These are phyloP conservation scores for Monilinia aucupariae DNA, from an alignment of 2,329 filamentous ascomycete genomes.

Conservation along the genomic window DNA sequence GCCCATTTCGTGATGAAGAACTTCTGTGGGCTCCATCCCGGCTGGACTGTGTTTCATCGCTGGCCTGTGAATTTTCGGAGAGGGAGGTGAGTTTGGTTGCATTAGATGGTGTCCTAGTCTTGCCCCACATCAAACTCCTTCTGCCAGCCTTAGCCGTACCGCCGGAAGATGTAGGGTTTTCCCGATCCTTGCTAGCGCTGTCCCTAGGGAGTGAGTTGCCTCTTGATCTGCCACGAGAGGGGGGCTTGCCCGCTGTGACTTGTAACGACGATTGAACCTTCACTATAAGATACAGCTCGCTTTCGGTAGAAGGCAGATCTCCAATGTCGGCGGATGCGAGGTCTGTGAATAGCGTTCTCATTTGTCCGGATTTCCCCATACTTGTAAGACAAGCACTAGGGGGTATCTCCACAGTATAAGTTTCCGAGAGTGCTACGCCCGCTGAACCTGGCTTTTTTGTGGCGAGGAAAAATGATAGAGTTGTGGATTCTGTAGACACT, in stretches of 20 bases:
- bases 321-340: constrained; percentile 55
- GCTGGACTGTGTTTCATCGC: constrained; percentile 18
- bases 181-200: constrained; percentile 22
- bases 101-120: constrained; percentile 43
- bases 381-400: constrained; percentile 65
- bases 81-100: constrained; percentile 48
- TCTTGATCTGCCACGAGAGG: constrained; percentile 24
- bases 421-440: constrained; percentile 70
- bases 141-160: constrained; percentile 50
- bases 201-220: constrained; percentile 26
- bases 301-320: constrained; percentile 55
- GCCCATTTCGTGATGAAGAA: constrained; percentile 40
- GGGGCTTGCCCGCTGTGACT: constrained; percentile 28
- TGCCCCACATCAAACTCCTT: constrained; percentile 66
- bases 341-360: constrained; percentile 84
- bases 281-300: constrained; percentile 76
- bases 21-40: constrained; percentile 46
- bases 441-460: constrained; percentile 60
- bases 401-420: constrained; percentile 72
- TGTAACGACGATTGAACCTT: constrained; percentile 50
- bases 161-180: constrained; percentile 43
- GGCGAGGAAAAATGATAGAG: constrained; percentile 72
- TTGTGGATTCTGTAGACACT: constrained; percentile 67
- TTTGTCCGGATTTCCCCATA: constrained; percentile 58
- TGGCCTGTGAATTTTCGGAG: constrained; percentile 22